These are phyloP conservation scores for Fusarium sp. DNA, from an alignment of 2,329 filamentous ascomycete genomes.

Conservation along the genomic window DNA sequence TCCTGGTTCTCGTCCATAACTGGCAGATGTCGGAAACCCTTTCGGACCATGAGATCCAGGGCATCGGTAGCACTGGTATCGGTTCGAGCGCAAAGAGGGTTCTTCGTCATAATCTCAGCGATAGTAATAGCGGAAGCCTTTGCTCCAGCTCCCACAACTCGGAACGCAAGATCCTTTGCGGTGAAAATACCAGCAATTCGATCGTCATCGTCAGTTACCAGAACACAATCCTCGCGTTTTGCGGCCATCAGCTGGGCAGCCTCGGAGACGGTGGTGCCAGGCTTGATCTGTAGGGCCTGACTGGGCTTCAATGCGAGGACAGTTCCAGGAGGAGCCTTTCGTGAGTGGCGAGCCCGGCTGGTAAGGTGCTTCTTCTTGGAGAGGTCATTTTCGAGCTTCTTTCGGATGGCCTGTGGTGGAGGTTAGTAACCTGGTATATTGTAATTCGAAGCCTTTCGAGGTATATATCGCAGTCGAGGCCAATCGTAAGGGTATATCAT, in stretches of 20 bases:
- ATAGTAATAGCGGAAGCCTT: constrained; percentile 93
- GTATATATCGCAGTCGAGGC: constrained; percentile 18
- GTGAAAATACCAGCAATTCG: constrained; percentile 99
- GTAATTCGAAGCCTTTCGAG: constrained; percentile 12
- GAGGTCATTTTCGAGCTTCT: constrained; percentile 96
- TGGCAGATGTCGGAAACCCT: constrained; percentile 95
- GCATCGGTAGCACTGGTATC: constrained; percentile 98
- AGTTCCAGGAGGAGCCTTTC: constrained; percentile 95
- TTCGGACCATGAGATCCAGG: constrained; percentile 96
- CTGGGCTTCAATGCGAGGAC: constrained; percentile 96
- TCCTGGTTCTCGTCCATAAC: constrained; percentile 99
- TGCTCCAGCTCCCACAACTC: constrained; percentile 89
- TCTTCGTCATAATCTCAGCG: constrained; percentile 99
- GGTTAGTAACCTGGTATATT: constrained; percentile 25
- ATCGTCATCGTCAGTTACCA: constrained; percentile 98
- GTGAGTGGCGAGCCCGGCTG: constrained; percentile 81
- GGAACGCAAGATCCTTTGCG: constrained; percentile 97
- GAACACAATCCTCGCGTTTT: constrained; percentile 96
- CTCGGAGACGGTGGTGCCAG: constrained; percentile 90
- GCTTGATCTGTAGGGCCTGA: constrained; percentile 97
- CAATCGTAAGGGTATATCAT: constrained; percentile 7
- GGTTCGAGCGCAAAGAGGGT: constrained; percentile 94
- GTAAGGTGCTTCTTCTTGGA: constrained; percentile 93
- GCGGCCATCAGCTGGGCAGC: constrained; percentile 98
- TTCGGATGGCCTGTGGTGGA: constrained; percentile 82